These are phyloP conservation scores for Haplosporangium sp. DNA, from an alignment of 371 early-diverging fungal species.

Conservation along the genomic window DNA sequence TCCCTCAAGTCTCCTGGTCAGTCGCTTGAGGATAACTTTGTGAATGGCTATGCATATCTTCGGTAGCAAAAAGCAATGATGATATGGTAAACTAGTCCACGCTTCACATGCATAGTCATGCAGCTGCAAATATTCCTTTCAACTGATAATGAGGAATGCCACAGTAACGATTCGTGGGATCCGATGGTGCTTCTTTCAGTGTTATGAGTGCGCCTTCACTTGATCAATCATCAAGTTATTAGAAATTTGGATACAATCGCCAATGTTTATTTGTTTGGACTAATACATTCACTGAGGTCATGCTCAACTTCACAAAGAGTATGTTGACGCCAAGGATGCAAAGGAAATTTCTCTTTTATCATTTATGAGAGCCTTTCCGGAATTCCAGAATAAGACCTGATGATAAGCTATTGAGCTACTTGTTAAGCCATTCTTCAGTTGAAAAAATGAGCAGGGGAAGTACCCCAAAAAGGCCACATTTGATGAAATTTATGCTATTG, in stretches of 20 bases:
- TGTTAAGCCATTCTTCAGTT: too few relatives aligned
- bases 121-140: not conserved
- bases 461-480: not conserved
- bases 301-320: not conserved
- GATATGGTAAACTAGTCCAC: conserved; percentile 5
- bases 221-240: not conserved
- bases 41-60: conserved; percentile 8
- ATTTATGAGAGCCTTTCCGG: conserved; percentile 1
- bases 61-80: conserved; percentile 6
- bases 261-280: too few relatives aligned
- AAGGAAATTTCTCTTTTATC: not conserved
- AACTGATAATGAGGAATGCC: not conserved
- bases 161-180: not conserved
- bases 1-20: conserved; percentile 1
- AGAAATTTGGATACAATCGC: too few relatives aligned
- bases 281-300: too few relatives aligned
- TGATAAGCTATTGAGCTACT: not conserved
- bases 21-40: not conserved
- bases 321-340: not conserved
- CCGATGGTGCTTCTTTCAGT: conserved; percentile 1
- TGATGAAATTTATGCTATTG: not conserved
- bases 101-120: not conserved
- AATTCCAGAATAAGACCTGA: not conserved
- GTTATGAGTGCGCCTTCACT: conserved; percentile 1
- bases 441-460: too few relatives aligned